Evolutionary conservation across 75 land plant genomes (phyloP), one percentile per base, ranked within the genome.

Genomic region (Ceratopteris richardii): DNA sequence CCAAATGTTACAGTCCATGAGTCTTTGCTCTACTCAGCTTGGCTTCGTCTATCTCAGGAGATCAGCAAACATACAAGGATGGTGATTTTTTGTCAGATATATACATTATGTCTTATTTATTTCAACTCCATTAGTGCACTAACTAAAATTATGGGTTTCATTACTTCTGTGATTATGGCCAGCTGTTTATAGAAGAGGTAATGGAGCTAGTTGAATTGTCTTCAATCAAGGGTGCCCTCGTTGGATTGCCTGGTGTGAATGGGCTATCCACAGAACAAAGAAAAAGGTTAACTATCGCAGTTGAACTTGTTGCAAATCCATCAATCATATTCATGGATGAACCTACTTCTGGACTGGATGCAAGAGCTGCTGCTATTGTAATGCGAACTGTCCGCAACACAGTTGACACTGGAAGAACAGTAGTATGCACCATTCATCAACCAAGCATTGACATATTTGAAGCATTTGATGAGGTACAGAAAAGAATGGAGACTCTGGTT

Each of bases 391-490:
- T 77, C 46, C 63, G 83, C 16, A 81, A 81, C 52, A 81, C 80
- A 28, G 76, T 81, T 13, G 77, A 81, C 40, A 82, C 84, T 3
- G 84, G 84, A 4, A 52, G 84, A 22, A 82, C 84, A 1, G 81
- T 82, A n/a, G 84, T 82, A 1, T 82, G 84, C 68, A 82, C 83
- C 21, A 81, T 81, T 57, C 83, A 81, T 51, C 83, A 81, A 44
- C 83, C 84, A 20, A 82, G 84, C 72, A 82, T 82, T 20, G 82
- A 82, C 56, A 82, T 82, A n/a, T 82, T 82, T 56, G 85, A 82
- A 33, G 80, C 85, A 3, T 81, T 81, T 64, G 84, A 77, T 54
- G 84, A 81, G 77, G 84, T 81, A 39, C 7, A 0, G 24, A n/a
- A 20, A 17, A 18, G 16, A 22, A 13, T 29, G 47, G 18, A 17